These are phyloP conservation scores for Raddia guianensis DNA, from an alignment of 176 grass and related monocot species.

Conservation along the genomic window DNA sequence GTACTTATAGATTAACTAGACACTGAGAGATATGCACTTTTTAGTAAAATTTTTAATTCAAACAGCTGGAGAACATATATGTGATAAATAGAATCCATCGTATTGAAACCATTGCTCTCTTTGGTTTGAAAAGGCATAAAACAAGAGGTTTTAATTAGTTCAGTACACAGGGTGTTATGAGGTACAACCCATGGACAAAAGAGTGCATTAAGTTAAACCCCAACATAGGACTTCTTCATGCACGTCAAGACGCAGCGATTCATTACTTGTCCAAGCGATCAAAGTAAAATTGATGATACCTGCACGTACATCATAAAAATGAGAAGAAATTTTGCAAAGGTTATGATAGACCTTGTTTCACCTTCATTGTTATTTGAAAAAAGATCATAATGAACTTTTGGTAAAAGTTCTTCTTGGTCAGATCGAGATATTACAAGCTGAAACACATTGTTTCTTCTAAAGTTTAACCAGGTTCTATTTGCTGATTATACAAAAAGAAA, in stretches of 20 bases:
- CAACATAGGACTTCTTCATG: neutral
- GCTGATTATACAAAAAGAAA: neutral
- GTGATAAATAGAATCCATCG: neutral
- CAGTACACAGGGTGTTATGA: constrained; percentile 16
- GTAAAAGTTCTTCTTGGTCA: too few species aligned
- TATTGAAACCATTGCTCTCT: constrained; percentile 8
- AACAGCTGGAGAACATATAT: neutral
- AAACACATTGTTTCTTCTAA: neutral
- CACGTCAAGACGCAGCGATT: neutral
- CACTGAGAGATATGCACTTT: neutral
- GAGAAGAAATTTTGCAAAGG: neutral
- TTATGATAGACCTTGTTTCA: neutral
- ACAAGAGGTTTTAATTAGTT: constrained; percentile 17
- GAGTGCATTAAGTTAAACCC: constrained; percentile 15
- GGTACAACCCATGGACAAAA: neutral
- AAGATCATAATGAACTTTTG: too few species aligned
- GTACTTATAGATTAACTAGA: neutral
- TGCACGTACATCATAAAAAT: constrained; percentile 12
- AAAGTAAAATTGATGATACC: constrained; percentile 45
- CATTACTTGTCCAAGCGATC: constrained; percentile 46
- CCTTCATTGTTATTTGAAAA: too few species aligned
- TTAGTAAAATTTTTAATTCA: neutral
- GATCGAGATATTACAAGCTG: neutral
- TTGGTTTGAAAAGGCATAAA: constrained; percentile 21
- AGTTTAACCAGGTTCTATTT: neutral